Conservation (phyloP, 495 filamentous ascomycete species). For the Friedmanniomyces simplex region DNA sequence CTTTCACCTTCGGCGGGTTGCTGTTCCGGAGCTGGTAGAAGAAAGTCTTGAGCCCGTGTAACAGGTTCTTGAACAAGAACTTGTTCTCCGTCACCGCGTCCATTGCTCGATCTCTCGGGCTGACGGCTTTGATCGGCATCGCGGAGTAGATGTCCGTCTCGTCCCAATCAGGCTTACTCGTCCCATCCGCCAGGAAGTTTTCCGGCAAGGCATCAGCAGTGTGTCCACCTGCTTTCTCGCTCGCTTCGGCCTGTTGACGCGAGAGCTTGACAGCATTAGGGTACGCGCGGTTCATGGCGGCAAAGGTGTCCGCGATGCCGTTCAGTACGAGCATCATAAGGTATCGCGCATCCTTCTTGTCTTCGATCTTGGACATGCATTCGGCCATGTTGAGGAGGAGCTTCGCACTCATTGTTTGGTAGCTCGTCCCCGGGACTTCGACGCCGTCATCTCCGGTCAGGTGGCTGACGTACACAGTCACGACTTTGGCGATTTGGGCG, state of each 20-base stretch:
- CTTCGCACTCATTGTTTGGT: constrained; percentile 99
- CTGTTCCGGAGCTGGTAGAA: constrained; percentile 90
- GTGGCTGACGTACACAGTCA: constrained; percentile 95
- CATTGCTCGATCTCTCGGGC: constrained; percentile 77
- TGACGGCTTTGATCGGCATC: constrained; percentile 90
- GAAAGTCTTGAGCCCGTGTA: constrained; percentile 93
- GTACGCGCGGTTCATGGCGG: constrained; percentile 94
- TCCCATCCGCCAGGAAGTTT: constrained; percentile 71
- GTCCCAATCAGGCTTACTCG: constrained; percentile 81
- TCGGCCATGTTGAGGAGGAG: constrained; percentile 94
- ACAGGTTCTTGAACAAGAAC: constrained; percentile 95
- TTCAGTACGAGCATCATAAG: constrained; percentile 96
- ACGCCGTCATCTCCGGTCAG: constrained; percentile 63
- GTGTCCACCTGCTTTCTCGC: constrained; percentile 12
- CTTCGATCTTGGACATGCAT: constrained; percentile 79
- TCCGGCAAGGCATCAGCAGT: constrained; percentile 58
- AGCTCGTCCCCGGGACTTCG: constrained; percentile 85
- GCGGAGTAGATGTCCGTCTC: constrained; percentile 96
- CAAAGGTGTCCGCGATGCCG: constrained; percentile 96
- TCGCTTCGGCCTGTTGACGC: constrained; percentile 34
- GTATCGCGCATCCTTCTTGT: constrained; percentile 87
- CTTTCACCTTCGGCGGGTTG: constrained; percentile 49
- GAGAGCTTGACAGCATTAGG: constrained; percentile 83
- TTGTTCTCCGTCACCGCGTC: constrained; percentile 97
- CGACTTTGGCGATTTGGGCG: constrained; percentile 85